Conservation (phyloP, 495 filamentous ascomycete species). For the Hypoxylon fragiforme region DNA sequence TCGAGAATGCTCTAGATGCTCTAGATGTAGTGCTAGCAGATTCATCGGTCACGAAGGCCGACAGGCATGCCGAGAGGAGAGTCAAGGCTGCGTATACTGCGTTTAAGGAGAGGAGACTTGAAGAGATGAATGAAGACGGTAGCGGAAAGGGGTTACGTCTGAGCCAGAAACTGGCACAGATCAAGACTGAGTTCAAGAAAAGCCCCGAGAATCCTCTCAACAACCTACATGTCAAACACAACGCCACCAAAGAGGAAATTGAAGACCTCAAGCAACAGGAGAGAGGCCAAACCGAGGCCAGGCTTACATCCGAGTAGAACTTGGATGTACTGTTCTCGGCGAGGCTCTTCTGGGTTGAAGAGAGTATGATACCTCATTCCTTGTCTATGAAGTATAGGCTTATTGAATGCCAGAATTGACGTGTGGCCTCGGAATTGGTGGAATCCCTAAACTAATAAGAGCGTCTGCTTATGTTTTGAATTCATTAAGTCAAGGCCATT, state of each 20-base stretch:
- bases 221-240: conserved; percentile 67
- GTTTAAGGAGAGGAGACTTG: conserved; percentile 80
- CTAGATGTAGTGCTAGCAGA: conserved; percentile 62
- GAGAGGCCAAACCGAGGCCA: conserved; percentile 69
- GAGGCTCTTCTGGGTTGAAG: conserved; percentile 1
- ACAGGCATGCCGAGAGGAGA: conserved; percentile 81
- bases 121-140: conserved; percentile 80
- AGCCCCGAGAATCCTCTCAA: conserved; percentile 93
- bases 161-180: conserved; percentile 77
- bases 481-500: too few relatives aligned
- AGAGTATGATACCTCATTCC: not conserved
- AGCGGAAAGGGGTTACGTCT: conserved; percentile 70
- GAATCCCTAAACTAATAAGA: too few relatives aligned
- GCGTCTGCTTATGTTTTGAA: too few relatives aligned
- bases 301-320: conserved; percentile 8
- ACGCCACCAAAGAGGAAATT: conserved; percentile 80
- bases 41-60: conserved; percentile 64
- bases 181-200: conserved; percentile 89
- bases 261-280: conserved; percentile 65
- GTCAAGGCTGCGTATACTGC: conserved; percentile 87
- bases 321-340: not conserved
- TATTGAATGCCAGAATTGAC: too few relatives aligned
- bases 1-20: conserved; percentile 89
- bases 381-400: not conserved
- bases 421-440: too few relatives aligned